phyloP scores from a whole-genome alignment of 139 green algal genomes.

The Chlorella sp. region DNA sequence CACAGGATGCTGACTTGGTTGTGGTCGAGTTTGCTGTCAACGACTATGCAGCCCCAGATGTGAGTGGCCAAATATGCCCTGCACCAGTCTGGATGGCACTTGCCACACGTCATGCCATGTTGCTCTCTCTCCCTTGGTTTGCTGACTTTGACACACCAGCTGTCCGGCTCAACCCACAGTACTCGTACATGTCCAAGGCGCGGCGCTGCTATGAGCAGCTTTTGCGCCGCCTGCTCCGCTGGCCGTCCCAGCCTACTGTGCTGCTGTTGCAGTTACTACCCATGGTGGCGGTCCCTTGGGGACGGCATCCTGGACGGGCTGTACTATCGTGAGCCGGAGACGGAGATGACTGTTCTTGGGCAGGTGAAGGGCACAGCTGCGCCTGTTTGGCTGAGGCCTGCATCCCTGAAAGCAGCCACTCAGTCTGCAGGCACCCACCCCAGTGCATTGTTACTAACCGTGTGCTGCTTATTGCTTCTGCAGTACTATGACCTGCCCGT shows the following conservation, averaged over 20 bases:
- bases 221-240: conserved; percentile 5
- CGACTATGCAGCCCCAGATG: background rate
- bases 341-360: background rate
- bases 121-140: too few relatives aligned
- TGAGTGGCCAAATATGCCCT: too few relatives aligned
- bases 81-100: background rate
- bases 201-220: conserved; percentile 4
- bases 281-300: background rate
- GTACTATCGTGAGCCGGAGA: conserved; percentile 14
- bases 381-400: too few relatives aligned
- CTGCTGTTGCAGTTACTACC: conserved; percentile 19
- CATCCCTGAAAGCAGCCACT: background rate
- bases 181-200: background rate
- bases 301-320: background rate
- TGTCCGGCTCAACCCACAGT: too few relatives aligned
- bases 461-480: background rate
- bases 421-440: background rate
- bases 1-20: background rate
- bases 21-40: conserved; percentile 14
- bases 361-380: background rate
- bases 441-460: background rate
- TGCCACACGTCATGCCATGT: too few relatives aligned
- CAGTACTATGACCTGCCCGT: conserved; percentile 22
- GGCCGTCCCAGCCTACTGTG: background rate
- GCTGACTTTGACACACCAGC: too few relatives aligned